Evolutionary conservation across 202 grass and related monocot genomes (phyloP).

Genomic region (Schoenoplectus triqueter): DNA sequence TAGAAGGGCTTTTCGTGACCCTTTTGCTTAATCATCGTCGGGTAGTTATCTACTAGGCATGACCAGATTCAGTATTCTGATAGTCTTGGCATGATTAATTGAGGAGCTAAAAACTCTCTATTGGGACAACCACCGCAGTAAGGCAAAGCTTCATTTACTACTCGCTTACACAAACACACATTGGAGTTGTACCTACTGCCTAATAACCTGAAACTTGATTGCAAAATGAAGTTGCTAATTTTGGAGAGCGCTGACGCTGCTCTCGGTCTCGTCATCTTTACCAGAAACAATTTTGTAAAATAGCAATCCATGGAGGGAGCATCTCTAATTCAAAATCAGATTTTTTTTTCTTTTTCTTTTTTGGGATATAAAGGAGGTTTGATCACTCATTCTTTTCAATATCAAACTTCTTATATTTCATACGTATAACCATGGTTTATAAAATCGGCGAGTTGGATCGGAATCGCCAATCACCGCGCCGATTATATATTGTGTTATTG

Average conservation of each 20-base stretch:
- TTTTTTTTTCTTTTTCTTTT: too few species aligned
- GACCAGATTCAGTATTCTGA: neutral
- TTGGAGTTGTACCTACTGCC: neutral
- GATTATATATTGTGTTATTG: too few species aligned
- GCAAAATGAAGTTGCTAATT: neutral
- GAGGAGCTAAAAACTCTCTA: neutral
- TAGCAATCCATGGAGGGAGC: neutral
- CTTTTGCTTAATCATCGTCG: neutral
- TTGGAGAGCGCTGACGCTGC: neutral
- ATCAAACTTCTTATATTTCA: too few species aligned
- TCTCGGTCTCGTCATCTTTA: neutral
- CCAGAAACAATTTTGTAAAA: conserved; percentile 11
- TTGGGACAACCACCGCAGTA: neutral
- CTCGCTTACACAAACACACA: too few species aligned
- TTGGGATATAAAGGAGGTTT: too few species aligned
- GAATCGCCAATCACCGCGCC: too few species aligned
- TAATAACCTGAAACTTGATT: neutral
- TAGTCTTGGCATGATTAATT: neutral
- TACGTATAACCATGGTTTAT: too few species aligned
- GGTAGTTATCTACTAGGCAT: neutral
- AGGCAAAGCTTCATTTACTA: neutral
- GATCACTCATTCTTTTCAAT: too few species aligned
- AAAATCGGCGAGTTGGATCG: too few species aligned
- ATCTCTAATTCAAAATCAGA: too few species aligned
- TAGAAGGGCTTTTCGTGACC: conserved; percentile 5